These are phyloP conservation scores for Somion occarium DNA, from an alignment of 1,284 basidiomycete species.

Conservation along the genomic window DNA sequence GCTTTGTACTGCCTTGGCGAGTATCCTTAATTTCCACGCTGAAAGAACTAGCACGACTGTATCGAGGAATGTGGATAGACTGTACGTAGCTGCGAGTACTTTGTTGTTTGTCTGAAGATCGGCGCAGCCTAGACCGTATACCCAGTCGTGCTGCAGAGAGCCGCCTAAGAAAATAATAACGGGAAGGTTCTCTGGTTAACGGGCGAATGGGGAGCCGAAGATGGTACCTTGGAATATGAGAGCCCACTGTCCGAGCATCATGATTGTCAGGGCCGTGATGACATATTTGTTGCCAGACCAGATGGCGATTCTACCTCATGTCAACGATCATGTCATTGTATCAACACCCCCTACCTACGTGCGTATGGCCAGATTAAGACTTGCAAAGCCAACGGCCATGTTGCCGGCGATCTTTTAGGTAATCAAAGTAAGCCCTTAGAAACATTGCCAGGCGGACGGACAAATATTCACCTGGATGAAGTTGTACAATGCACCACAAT, in stretches of 20 bases:
- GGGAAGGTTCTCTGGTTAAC: background rate
- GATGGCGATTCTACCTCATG: background rate
- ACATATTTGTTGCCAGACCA: background rate
- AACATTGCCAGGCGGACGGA: background rate
- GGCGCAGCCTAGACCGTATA: background rate
- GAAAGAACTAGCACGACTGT: background rate
- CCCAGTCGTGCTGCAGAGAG: background rate
- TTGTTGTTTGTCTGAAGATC: background rate
- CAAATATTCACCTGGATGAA: background rate
- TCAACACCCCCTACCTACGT: background rate
- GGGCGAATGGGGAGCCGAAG: background rate
- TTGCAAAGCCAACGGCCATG: background rate
- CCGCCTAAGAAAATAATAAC: background rate
- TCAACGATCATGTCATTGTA: background rate
- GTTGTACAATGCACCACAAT: background rate
- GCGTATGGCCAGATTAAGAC: slow-evolving; percentile 2
- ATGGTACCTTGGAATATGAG: slow-evolving; percentile 2
- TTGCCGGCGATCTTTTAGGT: slow-evolving; percentile 1
- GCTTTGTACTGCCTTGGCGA: background rate
- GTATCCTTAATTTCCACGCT: background rate
- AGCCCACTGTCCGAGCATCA: slow-evolving; percentile 1
- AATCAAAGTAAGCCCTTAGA: background rate
- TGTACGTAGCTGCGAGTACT: background rate
- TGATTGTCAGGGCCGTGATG: background rate
- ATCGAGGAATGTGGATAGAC: background rate